phyloP scores from a whole-genome alignment of 1,139 yeast genomes.

The Entelexis sorbosivorans region DNA sequence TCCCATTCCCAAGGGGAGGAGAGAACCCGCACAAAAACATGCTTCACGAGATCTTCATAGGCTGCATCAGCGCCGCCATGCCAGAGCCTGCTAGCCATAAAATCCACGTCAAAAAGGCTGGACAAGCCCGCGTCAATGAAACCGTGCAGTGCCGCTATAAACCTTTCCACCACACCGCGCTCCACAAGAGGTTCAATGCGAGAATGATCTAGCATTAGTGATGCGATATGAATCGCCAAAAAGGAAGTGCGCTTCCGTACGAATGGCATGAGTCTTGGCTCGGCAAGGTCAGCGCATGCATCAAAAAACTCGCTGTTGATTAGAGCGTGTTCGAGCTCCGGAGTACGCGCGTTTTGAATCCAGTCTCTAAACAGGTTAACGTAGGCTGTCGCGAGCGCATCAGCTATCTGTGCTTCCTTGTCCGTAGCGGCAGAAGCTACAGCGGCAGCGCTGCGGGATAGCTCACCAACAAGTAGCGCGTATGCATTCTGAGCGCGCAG shows the following conservation, averaged over 20 bases:
- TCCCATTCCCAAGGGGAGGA: not conserved
- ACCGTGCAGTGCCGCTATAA: not conserved
- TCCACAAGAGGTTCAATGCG: slow-evolving; percentile 2
- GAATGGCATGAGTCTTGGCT: not conserved
- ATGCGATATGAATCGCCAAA: not conserved
- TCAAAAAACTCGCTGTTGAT: slow-evolving; percentile 1
- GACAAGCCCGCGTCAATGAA: not conserved
- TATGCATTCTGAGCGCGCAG: not conserved
- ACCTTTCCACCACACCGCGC: not conserved
- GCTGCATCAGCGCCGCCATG: not conserved
- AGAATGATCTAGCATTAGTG: not conserved
- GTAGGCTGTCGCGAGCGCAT: not conserved
- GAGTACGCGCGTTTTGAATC: not conserved
- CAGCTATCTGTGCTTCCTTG: not conserved
- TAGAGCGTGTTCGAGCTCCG: slow-evolving; percentile 3
- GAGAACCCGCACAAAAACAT: not conserved
- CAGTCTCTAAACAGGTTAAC: not conserved
- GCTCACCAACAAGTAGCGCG: not conserved
- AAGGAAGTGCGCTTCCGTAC: not conserved
- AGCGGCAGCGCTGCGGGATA: not conserved
- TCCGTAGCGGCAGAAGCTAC: not conserved
- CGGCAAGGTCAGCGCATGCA: slow-evolving; percentile 1
- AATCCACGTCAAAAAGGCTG: too few species aligned
- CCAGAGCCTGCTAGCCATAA: not conserved
- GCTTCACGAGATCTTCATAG: not conserved